These are phyloP conservation scores for Alternaria viburni DNA, from an alignment of 2,329 filamentous ascomycete species.

Conservation along the genomic window DNA sequence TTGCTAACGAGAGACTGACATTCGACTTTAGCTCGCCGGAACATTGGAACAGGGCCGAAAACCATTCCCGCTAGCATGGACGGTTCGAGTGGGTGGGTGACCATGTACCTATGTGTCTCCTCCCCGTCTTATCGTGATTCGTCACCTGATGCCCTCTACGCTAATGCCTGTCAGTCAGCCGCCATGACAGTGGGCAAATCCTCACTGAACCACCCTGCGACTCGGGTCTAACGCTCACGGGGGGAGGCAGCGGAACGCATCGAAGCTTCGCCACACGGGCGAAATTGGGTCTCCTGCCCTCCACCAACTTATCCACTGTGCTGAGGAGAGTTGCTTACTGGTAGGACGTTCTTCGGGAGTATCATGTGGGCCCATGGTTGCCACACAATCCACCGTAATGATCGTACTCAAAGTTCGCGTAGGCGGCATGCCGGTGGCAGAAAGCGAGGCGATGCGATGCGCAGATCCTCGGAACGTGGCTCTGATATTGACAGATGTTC, in stretches of 20 bases:
- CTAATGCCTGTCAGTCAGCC: conserved; percentile 33
- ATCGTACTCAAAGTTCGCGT: background rate
- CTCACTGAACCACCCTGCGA: conserved; percentile 22
- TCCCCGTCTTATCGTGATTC: conserved; percentile 19
- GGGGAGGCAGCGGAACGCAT: conserved; percentile 26
- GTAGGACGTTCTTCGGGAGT: background rate
- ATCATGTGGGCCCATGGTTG: conserved; percentile 5
- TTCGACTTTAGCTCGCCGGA: conserved; percentile 18
- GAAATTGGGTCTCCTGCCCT: conserved; percentile 16
- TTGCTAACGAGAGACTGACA: conserved; percentile 21
- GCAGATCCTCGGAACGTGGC: background rate
- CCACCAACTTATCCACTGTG: conserved; percentile 7
- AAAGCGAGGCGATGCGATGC: background rate
- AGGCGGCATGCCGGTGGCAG: background rate
- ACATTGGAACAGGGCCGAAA: conserved; percentile 12
- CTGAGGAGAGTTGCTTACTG: conserved; percentile 10
- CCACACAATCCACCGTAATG: conserved; percentile 2
- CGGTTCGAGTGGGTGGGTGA: conserved; percentile 22
- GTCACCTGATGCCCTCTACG: conserved; percentile 30
- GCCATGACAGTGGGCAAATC: conserved; percentile 20
- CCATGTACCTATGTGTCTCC: conserved; percentile 23
- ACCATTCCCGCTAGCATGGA: conserved; percentile 18
- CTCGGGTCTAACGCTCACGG: conserved; percentile 25
- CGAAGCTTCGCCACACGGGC: conserved; percentile 36
- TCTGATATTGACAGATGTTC: background rate